A percentile compares a stretch with the other conserved stretches of the same genome.
Conservation (phyloP, 192 early-diverging fungal species). For the Podila epigama region DNA sequence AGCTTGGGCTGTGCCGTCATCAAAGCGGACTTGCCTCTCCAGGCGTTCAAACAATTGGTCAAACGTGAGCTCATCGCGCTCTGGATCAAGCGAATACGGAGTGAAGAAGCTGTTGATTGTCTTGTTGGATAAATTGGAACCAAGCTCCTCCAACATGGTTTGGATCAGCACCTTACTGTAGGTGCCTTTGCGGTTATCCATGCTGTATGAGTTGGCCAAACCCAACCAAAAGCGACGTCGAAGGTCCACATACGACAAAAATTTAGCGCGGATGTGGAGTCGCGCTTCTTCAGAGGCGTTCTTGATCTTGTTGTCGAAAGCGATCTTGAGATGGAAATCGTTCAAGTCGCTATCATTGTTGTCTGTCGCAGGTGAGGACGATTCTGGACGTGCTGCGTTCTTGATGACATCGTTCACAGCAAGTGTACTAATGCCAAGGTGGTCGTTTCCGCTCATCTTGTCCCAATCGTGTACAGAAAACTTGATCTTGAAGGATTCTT, state of each 20-base stretch:
- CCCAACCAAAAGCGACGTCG: conserved; percentile 77
- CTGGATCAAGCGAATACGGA: conserved; percentile 54
- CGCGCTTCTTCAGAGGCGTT: conserved; percentile 50
- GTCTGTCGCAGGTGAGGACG: not conserved
- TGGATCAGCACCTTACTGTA: conserved; percentile 68
- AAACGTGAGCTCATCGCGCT: conserved; percentile 66
- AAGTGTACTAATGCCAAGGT: conserved; percentile 59
- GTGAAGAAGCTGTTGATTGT: conserved; percentile 68
- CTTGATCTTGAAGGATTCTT: conserved; percentile 55
- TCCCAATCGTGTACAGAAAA: conserved; percentile 80
- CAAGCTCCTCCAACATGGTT: conserved; percentile 76
- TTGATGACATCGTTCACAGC: conserved; percentile 61
- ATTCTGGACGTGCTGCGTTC: conserved; percentile 27
- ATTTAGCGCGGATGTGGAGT: conserved; percentile 64
- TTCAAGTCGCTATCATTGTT: conserved; percentile 52
- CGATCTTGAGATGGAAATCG: conserved; percentile 46
- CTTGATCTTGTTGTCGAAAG: conserved; percentile 43
- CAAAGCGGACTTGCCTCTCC: conserved; percentile 54
- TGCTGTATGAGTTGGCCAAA: conserved; percentile 67
- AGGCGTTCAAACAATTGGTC: conserved; percentile 67
- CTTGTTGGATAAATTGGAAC: conserved; percentile 69
- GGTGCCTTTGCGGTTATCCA: conserved; percentile 29
- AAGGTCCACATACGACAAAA: conserved; percentile 69
- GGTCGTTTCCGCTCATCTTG: conserved; percentile 72
- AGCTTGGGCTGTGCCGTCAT: conserved; percentile 10